Percentiles rank a stretch among this genome's conserved stretches.
Conservation (phyloP, 805 yeast species). For the Metschnikowia dekortorum region DNA sequence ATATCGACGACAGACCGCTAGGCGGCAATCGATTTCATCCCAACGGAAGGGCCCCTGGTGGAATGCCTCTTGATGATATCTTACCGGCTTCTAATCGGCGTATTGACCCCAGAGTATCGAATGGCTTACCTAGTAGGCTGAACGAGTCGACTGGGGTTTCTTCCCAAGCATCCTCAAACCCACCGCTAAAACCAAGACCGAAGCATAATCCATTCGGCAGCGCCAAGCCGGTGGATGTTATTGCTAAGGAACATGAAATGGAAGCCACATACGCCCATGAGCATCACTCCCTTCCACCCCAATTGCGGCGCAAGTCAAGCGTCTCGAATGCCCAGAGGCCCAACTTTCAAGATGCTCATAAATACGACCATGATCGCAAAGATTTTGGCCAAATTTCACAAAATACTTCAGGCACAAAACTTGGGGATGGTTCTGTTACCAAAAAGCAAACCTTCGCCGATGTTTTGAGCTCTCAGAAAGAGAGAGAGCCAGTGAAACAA, state of each 20-base stretch:
- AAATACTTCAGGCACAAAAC: background rate
- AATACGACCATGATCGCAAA: background rate
- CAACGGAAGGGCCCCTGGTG: slow-evolving; percentile 11
- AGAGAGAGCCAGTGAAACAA: slow-evolving; percentile 15
- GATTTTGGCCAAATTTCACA: background rate
- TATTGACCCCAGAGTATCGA: background rate
- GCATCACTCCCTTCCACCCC: background rate
- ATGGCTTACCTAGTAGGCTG: background rate
- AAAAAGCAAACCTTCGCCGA: slow-evolving; percentile 38
- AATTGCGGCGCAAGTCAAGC: slow-evolving; percentile 2
- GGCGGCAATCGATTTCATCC: background rate
- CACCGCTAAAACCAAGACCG: slow-evolving; percentile 12
- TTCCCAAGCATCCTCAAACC: background rate
- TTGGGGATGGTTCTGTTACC: background rate
- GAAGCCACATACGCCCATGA: slow-evolving; percentile 27
- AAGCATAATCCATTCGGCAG: slow-evolving; percentile 74
- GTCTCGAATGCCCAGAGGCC: background rate
- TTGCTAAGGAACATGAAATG: slow-evolving; percentile 58
- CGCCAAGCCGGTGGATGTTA: slow-evolving; percentile 81
- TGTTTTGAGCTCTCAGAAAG: slow-evolving; percentile 27
- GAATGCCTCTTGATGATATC: slow-evolving; percentile 14
- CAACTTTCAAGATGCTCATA: background rate
- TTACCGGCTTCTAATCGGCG: slow-evolving; percentile 4
- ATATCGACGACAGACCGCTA: slow-evolving; percentile 8
- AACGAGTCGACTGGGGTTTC: background rate